Percentiles rank a stretch among this genome's conserved stretches.
Conservation (phyloP, 495 filamentous ascomycete species). For the Penicillium atrosanguineum region DNA sequence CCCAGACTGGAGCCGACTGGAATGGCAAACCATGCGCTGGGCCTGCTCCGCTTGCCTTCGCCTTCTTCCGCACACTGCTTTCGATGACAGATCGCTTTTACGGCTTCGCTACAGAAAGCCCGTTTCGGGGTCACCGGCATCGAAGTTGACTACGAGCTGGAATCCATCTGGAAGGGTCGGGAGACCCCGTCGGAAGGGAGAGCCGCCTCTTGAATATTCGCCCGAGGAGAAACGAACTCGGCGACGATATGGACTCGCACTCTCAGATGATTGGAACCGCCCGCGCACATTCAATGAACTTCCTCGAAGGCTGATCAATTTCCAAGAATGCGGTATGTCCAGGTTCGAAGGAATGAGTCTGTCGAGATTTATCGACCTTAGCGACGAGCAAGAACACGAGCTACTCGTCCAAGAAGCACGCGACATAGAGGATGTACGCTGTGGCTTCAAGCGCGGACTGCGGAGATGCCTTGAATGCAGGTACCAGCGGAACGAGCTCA, state of each 20-base stretch:
- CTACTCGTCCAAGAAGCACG: conserved; percentile 6
- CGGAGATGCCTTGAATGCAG: conserved; percentile 16
- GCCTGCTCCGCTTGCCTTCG: conserved; percentile 11
- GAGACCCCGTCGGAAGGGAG: background rate
- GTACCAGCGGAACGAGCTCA: conserved; percentile 1
- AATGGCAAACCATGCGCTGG: conserved; percentile 15
- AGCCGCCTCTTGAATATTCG: background rate
- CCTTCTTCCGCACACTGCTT: conserved; percentile 6
- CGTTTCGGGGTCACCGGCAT: conserved; percentile 5
- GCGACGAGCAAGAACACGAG: background rate
- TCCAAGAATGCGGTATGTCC: conserved; percentile 2
- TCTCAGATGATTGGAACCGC: background rate
- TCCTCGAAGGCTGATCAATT: background rate
- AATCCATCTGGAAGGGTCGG: background rate
- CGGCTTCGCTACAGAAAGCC: conserved; percentile 13
- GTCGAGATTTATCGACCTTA: background rate
- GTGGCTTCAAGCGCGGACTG: conserved; percentile 14
- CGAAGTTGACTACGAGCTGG: conserved; percentile 7
- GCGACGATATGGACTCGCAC: background rate
- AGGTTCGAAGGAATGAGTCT: background rate
- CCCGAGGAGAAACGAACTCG: background rate
- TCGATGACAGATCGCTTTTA: conserved; percentile 6
- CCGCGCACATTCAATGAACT: background rate
- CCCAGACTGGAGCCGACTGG: conserved; percentile 1
- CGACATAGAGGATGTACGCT: conserved; percentile 6